Conservation (phyloP, 306 rosid species). For the Cucurbita moschata region DNA sequence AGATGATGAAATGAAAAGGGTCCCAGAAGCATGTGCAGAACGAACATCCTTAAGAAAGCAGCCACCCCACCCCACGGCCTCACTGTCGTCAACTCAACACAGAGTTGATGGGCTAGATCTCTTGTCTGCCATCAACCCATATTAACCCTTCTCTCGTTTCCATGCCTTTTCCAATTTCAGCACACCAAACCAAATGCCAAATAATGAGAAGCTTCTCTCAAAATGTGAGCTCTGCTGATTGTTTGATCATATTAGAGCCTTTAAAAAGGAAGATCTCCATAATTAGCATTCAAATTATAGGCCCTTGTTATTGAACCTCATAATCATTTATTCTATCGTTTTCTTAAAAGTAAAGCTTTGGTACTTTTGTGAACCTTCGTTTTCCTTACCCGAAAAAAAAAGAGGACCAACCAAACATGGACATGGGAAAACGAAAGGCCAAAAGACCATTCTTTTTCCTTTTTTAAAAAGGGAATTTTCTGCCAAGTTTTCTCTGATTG, state of each 20-base stretch:
- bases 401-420: neutral
- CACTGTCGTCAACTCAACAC: neutral
- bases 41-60: neutral
- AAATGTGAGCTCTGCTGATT: neutral
- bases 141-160: neutral
- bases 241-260: neutral
- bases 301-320: slow-evolving; percentile 7
- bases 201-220: neutral
- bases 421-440: neutral
- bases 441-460: neutral
- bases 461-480: neutral
- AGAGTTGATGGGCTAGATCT: slow-evolving; percentile 4
- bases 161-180: too few relatives aligned
- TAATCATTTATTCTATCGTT: slow-evolving; percentile 2
- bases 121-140: neutral
- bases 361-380: slow-evolving; percentile 10
- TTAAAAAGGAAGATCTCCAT: neutral
- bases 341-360: slow-evolving; percentile 7
- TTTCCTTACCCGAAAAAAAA: neutral
- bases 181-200: too few relatives aligned
- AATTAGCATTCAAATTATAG: neutral
- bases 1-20: neutral
- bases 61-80: neutral
- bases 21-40: neutral
- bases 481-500: neutral